These are phyloP conservation scores for Immersiella caudata DNA, from an alignment of 495 filamentous ascomycete species.

Conservation along the genomic window DNA sequence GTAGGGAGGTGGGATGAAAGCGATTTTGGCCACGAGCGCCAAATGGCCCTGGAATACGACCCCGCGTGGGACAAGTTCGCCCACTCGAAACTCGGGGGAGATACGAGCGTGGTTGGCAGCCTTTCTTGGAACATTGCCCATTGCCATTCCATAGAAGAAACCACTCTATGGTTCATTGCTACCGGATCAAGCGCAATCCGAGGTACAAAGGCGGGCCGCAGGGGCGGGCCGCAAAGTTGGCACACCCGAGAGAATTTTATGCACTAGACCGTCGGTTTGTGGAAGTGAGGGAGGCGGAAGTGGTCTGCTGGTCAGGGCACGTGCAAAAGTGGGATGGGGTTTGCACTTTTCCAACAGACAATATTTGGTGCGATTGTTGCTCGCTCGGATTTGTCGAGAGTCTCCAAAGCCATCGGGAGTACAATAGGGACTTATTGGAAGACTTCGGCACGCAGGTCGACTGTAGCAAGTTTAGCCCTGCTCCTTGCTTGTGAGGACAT, in stretches of 20 bases:
- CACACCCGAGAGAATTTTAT: constrained; percentile 8
- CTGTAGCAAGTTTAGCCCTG: no score
- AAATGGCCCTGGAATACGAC: constrained; percentile 23
- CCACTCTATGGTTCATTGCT: constrained; percentile 16
- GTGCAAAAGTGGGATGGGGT: constrained; percentile 6
- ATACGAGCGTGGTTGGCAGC: not conserved
- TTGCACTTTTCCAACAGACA: not conserved
- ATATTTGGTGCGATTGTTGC: not conserved
- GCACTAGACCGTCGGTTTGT: constrained; percentile 17
- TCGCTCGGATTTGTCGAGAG: constrained; percentile 1
- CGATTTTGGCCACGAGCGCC: not conserved
- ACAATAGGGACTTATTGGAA: no score
- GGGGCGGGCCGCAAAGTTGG: not conserved
- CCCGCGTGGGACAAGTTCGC: constrained; percentile 4
- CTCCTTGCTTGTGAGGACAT: constrained; percentile 23
- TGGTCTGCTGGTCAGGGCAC: not conserved
- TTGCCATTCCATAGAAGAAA: no score
- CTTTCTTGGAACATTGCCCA: not conserved
- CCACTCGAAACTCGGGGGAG: no score
- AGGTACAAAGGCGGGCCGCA: not conserved
- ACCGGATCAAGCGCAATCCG: not conserved
- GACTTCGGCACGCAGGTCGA: no score
- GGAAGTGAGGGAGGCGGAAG: constrained; percentile 2
- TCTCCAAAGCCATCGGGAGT: no score
- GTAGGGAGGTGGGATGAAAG: not conserved